Percentiles rank a stretch among this genome's conserved stretches.
phyloP scores from a whole-genome alignment of 202 grass and related monocot genomes.

The Digitaria exilis region DNA sequence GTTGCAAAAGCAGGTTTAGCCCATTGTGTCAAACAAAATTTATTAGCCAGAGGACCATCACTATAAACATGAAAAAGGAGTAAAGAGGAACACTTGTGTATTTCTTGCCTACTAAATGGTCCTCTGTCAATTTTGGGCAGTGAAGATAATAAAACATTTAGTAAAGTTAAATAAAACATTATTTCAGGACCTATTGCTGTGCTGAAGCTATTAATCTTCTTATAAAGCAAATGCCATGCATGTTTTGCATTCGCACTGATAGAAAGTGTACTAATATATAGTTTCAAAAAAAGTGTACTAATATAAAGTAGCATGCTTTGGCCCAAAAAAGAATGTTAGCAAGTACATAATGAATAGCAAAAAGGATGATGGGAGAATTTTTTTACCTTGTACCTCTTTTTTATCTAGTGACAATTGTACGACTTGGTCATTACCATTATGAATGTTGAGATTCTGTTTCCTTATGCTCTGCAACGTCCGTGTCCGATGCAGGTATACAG shows the following conservation, averaged over 20 bases:
- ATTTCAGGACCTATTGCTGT: slow-evolving; percentile 12
- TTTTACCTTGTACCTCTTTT: not conserved
- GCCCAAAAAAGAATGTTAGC: slow-evolving; percentile 3
- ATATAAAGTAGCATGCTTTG: not conserved
- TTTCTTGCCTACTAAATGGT: slow-evolving; percentile 1
- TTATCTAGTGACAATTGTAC: not conserved
- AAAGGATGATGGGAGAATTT: not conserved
- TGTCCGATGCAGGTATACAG: slow-evolving; percentile 74
- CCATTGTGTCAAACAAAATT: not conserved
- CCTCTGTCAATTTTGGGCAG: not conserved
- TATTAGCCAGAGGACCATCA: not conserved
- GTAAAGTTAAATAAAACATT: not conserved
- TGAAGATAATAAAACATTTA: slow-evolving; percentile 3
- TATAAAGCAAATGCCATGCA: slow-evolving; percentile 28
- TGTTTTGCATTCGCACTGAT: not conserved
- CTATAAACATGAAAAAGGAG: not conserved
- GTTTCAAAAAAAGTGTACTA: slow-evolving; percentile 9
- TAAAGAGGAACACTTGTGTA: not conserved
- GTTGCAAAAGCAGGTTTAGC: slow-evolving; percentile 21
- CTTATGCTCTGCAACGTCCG: slow-evolving; percentile 6
- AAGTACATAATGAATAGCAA: slow-evolving; percentile 3
- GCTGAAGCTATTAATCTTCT: slow-evolving; percentile 24
- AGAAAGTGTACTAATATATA: not conserved
- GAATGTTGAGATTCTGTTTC: slow-evolving; percentile 6
- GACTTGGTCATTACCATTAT: slow-evolving; percentile 14